Evolutionary conservation across 2,329 filamentous ascomycete genomes (phyloP).

Genomic region (Hymenoscyphus fructigenus): DNA sequence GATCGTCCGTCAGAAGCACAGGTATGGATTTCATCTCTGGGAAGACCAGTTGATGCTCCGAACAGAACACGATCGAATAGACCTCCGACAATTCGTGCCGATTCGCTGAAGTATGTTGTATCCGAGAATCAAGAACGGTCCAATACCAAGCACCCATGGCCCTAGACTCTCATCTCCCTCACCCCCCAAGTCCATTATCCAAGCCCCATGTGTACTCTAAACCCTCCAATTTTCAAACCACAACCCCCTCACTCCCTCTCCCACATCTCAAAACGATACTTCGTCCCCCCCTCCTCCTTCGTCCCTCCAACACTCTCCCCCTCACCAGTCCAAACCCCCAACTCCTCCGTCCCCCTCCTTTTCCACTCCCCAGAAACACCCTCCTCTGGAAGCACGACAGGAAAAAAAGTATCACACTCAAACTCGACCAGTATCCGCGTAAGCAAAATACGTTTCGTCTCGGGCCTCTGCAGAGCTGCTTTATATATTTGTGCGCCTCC

Average conservation of each 20-base stretch:
- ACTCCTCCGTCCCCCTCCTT: slow-evolving; percentile 46
- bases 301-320: slow-evolving; percentile 47
- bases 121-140: background rate
- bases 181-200: background rate
- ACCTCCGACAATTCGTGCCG: too few relatives aligned
- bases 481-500: slow-evolving; percentile 86
- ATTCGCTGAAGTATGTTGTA: too few relatives aligned
- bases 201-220: too few relatives aligned
- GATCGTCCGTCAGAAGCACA: too few relatives aligned
- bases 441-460: slow-evolving; percentile 64
- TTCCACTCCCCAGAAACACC: slow-evolving; percentile 52
- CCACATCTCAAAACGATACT: slow-evolving; percentile 75
- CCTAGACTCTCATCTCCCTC: background rate
- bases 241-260: slow-evolving; percentile 43
- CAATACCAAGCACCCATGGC: background rate
- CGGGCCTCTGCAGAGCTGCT: slow-evolving; percentile 59
- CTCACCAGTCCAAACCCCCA: slow-evolving; percentile 67
- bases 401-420: slow-evolving; percentile 76
- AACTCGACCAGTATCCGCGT: slow-evolving; percentile 69
- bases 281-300: slow-evolving; percentile 61
- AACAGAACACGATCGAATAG: too few relatives aligned
- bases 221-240: too few relatives aligned
- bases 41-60: too few relatives aligned
- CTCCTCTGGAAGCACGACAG: slow-evolving; percentile 49
- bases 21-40: too few relatives aligned